Conservation (phyloP, 2,329 filamentous ascomycete species). For the Huntiella decipiens region DNA sequence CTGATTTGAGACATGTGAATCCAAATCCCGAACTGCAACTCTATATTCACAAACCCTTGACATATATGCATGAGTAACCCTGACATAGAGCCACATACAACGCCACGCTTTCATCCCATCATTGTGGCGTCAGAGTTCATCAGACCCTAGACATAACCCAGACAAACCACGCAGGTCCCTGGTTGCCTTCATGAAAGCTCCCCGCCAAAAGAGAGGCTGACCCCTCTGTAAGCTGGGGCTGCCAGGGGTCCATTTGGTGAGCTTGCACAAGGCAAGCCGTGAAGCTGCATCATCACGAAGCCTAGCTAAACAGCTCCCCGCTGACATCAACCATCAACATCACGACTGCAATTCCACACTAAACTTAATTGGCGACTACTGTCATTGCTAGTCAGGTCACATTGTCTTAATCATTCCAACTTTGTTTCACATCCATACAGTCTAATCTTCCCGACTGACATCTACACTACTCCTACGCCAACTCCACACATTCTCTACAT, state of each 20-base stretch:
- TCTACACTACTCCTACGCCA: background rate
- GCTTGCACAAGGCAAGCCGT: constrained; percentile 10
- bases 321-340: background rate
- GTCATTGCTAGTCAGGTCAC: background rate
- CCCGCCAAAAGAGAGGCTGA: background rate
- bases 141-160: background rate
- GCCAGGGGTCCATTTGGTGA: background rate
- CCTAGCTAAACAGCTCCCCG: background rate
- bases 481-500: background rate
- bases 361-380: background rate
- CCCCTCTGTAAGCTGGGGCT: background rate
- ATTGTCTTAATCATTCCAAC: no score
- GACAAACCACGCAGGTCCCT: constrained; percentile 9
- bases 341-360: background rate
- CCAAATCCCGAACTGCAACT: no score
- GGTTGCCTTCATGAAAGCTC: constrained; percentile 7
- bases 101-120: background rate
- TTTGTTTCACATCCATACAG: no score
- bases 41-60: no score
- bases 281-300: constrained; percentile 12
- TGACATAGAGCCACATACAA: background rate
- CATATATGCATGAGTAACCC: no score
- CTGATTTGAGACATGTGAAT: no score
- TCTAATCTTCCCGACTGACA: no score
- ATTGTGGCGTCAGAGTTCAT: background rate